Evolutionary conservation across 768 basidiomycete genomes (phyloP), one percentile per base, ranked within the genome.

Genomic region (Tulasnella sp.): DNA sequence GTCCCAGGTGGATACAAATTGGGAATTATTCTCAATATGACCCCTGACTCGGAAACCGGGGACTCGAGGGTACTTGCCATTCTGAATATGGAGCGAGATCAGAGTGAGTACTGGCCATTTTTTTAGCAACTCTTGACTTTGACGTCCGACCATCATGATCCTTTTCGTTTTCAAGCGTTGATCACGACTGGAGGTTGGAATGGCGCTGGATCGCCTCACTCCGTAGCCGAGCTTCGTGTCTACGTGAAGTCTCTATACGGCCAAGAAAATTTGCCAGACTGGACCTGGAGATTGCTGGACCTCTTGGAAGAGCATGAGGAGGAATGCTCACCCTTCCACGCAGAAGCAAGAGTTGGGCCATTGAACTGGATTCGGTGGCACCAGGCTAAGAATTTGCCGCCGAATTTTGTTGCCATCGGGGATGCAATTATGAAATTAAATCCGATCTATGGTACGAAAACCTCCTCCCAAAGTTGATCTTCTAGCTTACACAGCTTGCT

Each of bases 221-320:
- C 79, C 41, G 11, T 80, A 31, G 42, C 42, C 22, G 79, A 80
- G 44, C 11, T 48, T 54, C 64, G 79, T 4, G 34, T n/a, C 46
- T 73, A 73, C 44, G 72, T 80, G n/a, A 40, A 75, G 28, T 46
- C 72, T 28, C 28, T 80, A 1, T 24, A 73, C 42, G 42, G 69
- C 3, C 24, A 28, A 18, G 79, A 80, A 44, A 28, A 48, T 20
- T 14, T 58, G 1, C 69, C 79, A 28, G 28, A 40, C 18, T 80
- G 64, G 64, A 31, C 72, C 16, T 80, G 73, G 37, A 44, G 2
- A 22, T 31, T 80, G 28, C 44, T 80, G 9, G 79, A 80, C 48
- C 20, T 80, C 22, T 48, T 80, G 24, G 79, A 80, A 50, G 79
- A 73, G 54, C 79, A 80, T n/a, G 72, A 72, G 24, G 79, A 75